phyloP scores from a whole-genome alignment of 192 early-diverging fungal species.

The Dissophora ornata region DNA sequence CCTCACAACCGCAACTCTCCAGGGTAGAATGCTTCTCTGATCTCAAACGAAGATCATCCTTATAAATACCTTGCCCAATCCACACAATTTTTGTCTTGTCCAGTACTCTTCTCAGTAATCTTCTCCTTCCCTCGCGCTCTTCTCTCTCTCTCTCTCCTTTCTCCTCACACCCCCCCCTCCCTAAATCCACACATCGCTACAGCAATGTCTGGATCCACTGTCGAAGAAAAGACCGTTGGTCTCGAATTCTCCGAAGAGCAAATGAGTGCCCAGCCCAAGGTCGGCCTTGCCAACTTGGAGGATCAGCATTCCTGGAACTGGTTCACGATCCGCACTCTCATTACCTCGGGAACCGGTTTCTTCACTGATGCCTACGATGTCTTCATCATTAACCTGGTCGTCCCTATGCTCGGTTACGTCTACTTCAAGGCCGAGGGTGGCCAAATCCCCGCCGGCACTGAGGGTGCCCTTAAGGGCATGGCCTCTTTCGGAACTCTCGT shows the following conservation, averaged over 20 bases:
- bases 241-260: slow-evolving; percentile 6
- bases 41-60: background rate
- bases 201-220: slow-evolving; percentile 27
- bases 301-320: slow-evolving; percentile 77
- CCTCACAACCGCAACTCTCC: background rate
- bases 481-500: slow-evolving; percentile 90
- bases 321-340: slow-evolving; percentile 77
- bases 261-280: slow-evolving; percentile 28
- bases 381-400: slow-evolving; percentile 93
- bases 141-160: background rate
- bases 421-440: slow-evolving; percentile 65
- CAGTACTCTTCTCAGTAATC: slow-evolving; percentile 16
- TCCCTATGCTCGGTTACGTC: slow-evolving; percentile 86
- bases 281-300: slow-evolving; percentile 50
- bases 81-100: slow-evolving; percentile 8
- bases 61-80: slow-evolving; percentile 30
- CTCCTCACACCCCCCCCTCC: slow-evolving; percentile 6
- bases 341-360: slow-evolving; percentile 83
- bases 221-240: slow-evolving; percentile 15
- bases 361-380: slow-evolving; percentile 96
- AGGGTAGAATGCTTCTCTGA: slow-evolving; percentile 2
- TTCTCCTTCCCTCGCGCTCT: slow-evolving; percentile 3
- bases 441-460: slow-evolving; percentile 74
- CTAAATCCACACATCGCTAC: slow-evolving; percentile 1
- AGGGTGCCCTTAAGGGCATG: slow-evolving; percentile 83